Base-by-base conservation (phyloP, 768 basidiomycete genomes). In the Pleurotus pulmonarius region DNA sequence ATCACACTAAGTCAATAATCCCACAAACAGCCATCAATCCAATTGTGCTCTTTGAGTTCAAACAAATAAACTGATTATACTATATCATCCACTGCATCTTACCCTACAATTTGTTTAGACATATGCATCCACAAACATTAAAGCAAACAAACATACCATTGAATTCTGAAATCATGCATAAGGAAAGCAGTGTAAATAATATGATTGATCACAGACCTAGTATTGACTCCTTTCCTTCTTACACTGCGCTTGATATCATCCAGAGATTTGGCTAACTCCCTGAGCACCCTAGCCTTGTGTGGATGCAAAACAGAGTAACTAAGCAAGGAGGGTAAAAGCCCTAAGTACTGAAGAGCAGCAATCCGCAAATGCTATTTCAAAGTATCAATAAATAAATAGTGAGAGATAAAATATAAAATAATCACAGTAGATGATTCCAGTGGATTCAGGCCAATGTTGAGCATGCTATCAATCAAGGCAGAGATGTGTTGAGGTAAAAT, bases 221-320 rank as follows among this genome's bases (percentile, higher is more conserved):
- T 88, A 61, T 93, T 86, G 2, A 98, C 97, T 1, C 94, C 96
- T 64, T 90, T 92, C 63, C 83, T 87, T 53, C 97, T 78, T 6
- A 99, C 94, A 2, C 72, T 71, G 57, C 90, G 77, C 66, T 87
- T 89, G n/a, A 91, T 91, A 72, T 98, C 97, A 66, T 98, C 97
- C 46, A 98, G 70, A 3, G 80, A 83, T 59, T 79, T 83, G 0
- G 80, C 87, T 24, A 99, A 76, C 58, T 88, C 86, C 38, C 84
- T 84, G 49, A 98, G 68, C 20, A 97, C 89, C 0, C 65, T 72
- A 2, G 82, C 57, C 69, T 93, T 98, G 64, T 83, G 79, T 1
- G 90, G 87, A 65, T 96, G 93, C 39, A 99, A 76, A 11, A 88
- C 73, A 60, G 91, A 87, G 67, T 93, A 96, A 34, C 89, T 85